Evolutionary conservation across 140 eudicot genomes (phyloP).

Genomic region (Stevia rebaudiana): DNA sequence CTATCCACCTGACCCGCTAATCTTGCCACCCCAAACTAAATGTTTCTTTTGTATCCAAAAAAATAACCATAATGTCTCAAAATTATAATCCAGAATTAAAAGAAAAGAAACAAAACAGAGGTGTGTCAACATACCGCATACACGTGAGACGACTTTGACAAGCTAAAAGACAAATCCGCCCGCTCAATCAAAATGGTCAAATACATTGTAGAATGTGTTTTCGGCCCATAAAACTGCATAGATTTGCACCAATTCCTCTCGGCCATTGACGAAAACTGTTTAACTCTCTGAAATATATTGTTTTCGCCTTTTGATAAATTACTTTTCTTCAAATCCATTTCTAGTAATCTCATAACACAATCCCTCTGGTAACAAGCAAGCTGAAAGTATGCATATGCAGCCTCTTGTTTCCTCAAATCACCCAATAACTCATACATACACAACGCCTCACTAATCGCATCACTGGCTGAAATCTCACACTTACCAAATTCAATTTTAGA

Average conservation of each 20-base stretch:
- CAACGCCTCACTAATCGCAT: slow-evolving; percentile 83
- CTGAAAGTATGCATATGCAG: slow-evolving; percentile 84
- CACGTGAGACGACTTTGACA: slow-evolving; percentile 51
- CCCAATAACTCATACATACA: slow-evolving; percentile 75
- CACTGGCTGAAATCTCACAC: slow-evolving; percentile 80
- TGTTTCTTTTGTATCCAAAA: neutral
- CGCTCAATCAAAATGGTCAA: slow-evolving; percentile 65
- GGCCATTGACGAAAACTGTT: slow-evolving; percentile 73
- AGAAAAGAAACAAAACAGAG: neutral
- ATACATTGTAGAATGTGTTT: slow-evolving; percentile 68
- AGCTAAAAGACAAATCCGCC: slow-evolving; percentile 50
- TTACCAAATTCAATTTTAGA: slow-evolving; percentile 52
- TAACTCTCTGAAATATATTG: slow-evolving; percentile 49
- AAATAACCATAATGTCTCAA: neutral
- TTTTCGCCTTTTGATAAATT: slow-evolving; percentile 47
- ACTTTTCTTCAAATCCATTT: slow-evolving; percentile 42
- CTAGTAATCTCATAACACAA: slow-evolving; percentile 65
- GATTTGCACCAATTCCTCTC: slow-evolving; percentile 90
- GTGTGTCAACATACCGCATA: slow-evolving; percentile 40
- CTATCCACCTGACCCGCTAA: neutral
- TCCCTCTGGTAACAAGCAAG: slow-evolving; percentile 81
- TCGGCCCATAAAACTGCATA: slow-evolving; percentile 66
- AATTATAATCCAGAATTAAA: neutral
- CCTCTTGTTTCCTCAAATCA: slow-evolving; percentile 82
- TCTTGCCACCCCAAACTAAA: neutral